Evolutionary conservation across 495 filamentous ascomycete genomes (phyloP).

Genomic region (Neurospora sp.): DNA sequence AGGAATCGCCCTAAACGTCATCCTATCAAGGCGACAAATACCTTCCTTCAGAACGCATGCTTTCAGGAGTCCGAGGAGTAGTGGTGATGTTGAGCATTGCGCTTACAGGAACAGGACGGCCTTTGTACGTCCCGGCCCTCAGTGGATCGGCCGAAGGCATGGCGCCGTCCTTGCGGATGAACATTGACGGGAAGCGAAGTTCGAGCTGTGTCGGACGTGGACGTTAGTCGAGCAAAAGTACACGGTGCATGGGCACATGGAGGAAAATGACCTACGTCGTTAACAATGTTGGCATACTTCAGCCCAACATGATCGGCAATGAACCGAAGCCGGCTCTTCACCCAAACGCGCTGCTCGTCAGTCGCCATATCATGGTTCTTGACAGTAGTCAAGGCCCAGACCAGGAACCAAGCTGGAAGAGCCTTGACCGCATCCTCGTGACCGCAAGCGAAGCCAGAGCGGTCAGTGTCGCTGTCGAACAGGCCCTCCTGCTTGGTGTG

Average conservation of each 20-base stretch:
- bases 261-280: conserved; percentile 17
- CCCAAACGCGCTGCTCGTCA: conserved; percentile 37
- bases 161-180: conserved; percentile 31
- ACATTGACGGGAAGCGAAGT: conserved; percentile 40
- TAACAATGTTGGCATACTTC: conserved; percentile 34
- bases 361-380: conserved; percentile 33
- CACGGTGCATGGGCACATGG: background rate
- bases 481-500: conserved; percentile 18
- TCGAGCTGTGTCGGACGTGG: conserved; percentile 17
- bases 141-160: conserved; percentile 12
- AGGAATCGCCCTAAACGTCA: background rate
- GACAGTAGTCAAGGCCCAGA: conserved; percentile 26
- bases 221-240: background rate
- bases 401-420: conserved; percentile 34
- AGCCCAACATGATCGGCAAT: conserved; percentile 34
- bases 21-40: background rate
- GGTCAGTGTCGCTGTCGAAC: conserved; percentile 4
- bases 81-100: background rate
- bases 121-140: background rate
- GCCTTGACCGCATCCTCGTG: conserved; percentile 28
- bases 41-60: background rate
- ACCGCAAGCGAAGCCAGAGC: conserved; percentile 29
- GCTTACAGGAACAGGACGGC: background rate
- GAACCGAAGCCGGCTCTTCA: conserved; percentile 28
- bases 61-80: background rate